These are phyloP conservation scores for Naganishia liquefaciens DNA, from an alignment of 1,284 basidiomycete genomes.

Conservation along the genomic window DNA sequence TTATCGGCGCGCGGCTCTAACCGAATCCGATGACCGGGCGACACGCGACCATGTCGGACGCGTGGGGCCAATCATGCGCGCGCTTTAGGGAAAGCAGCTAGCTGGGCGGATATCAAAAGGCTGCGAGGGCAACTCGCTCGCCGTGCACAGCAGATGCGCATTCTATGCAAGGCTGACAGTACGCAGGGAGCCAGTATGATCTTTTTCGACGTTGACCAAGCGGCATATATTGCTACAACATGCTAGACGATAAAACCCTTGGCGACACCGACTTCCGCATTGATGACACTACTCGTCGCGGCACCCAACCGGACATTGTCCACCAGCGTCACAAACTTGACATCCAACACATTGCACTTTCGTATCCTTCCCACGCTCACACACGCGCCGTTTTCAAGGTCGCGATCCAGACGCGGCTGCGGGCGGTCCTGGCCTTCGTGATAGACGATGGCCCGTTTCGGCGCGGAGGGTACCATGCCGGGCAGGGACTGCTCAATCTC, in stretches of 20 bases:
- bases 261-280: conserved; percentile 89
- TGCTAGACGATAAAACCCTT: conserved; percentile 62
- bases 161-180: no score
- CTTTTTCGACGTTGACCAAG: no score
- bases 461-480: conserved; percentile 73
- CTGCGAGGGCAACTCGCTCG: no score
- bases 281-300: conserved; percentile 95
- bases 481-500: conserved; percentile 57
- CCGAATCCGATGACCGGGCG: no score
- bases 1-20: no score
- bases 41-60: no score
- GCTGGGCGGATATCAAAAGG: no score
- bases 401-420: conserved; percentile 88
- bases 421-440: conserved; percentile 92
- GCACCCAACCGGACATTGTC: conserved; percentile 97
- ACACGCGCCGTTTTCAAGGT: conserved; percentile 87
- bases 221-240: no score
- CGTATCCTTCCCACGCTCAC: conserved; percentile 90
- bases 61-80: no score
- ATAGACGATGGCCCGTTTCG: conserved; percentile 80
- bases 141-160: no score
- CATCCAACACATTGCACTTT: conserved; percentile 85
- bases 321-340: conserved; percentile 91
- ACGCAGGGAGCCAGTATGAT: no score
- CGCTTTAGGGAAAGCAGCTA: no score